Evolutionary conservation across 495 filamentous ascomycete species (phyloP).

Genomic region (Podospora sp.): DNA sequence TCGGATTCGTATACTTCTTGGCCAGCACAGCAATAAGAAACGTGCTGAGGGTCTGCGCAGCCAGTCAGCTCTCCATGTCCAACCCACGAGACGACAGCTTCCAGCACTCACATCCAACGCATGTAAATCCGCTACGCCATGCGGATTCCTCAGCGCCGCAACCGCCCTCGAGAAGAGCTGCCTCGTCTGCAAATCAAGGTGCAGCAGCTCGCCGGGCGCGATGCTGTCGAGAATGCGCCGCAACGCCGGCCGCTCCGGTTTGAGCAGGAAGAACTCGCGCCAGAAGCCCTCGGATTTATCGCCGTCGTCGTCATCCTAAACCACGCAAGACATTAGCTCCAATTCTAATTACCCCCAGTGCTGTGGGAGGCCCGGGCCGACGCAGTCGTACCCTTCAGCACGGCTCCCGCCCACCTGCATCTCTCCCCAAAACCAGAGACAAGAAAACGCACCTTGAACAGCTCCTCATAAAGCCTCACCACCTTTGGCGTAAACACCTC

Average conservation of each 20-base stretch:
- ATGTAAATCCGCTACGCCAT: conserved; percentile 67
- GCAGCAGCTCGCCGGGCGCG: conserved; percentile 72
- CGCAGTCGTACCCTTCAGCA: no score
- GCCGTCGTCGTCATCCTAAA: conserved; percentile 61
- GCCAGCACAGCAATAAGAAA: conserved; percentile 79
- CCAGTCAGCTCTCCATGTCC: background rate
- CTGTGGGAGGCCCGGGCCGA: background rate
- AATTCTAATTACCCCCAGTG: background rate
- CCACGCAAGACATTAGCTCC: background rate
- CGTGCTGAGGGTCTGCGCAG: conserved; percentile 76
- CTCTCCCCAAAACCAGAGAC: no score
- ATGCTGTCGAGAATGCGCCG: conserved; percentile 66
- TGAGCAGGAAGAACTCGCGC: conserved; percentile 90
- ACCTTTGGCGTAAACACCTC: conserved; percentile 93
- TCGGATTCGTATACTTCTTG: conserved; percentile 94
- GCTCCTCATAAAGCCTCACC: conserved; percentile 79
- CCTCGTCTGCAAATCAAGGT: conserved; percentile 72
- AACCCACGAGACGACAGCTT: background rate
- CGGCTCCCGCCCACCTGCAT: no score
- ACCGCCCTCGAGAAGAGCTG: conserved; percentile 77
- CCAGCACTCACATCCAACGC: conserved; percentile 77
- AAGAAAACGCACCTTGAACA: conserved; percentile 69
- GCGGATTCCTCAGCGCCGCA: conserved; percentile 64
- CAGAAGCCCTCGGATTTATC: conserved; percentile 86
- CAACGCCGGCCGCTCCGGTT: conserved; percentile 70